Conservation (phyloP, 495 filamentous ascomycete genomes). For the Penicillium coffeae region DNA sequence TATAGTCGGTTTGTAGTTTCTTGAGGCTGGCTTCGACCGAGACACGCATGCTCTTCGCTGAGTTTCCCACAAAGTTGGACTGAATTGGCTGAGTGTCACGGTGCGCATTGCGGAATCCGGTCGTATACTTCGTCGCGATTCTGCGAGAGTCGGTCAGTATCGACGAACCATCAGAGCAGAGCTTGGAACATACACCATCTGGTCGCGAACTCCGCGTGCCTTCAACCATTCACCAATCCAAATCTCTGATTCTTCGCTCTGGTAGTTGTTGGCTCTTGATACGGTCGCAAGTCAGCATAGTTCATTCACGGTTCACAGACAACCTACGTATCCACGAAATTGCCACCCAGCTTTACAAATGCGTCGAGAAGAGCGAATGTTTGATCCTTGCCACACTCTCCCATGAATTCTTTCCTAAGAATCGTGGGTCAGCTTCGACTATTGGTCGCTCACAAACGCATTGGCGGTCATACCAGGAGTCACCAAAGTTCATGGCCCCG, state of each 20-base stretch:
- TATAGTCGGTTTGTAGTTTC: conserved; percentile 63
- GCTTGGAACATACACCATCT: conserved; percentile 45
- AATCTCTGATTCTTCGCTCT: conserved; percentile 58
- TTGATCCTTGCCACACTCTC: conserved; percentile 52
- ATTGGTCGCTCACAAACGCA: too few species aligned
- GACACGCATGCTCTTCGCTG: conserved; percentile 51
- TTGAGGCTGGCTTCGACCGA: conserved; percentile 51
- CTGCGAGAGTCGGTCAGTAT: background rate
- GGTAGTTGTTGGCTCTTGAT: conserved; percentile 52
- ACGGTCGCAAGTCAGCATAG: background rate
- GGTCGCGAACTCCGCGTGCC: conserved; percentile 46
- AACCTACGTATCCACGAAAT: conserved; percentile 61
- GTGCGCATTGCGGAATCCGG: conserved; percentile 13
- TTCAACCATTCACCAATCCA: conserved; percentile 76
- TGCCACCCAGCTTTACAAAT: conserved; percentile 59
- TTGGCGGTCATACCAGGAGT: conserved; percentile 23
- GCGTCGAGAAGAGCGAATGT: conserved; percentile 57
- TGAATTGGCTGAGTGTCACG: conserved; percentile 29
- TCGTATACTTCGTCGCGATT: conserved; percentile 69
- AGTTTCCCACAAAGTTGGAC: conserved; percentile 57
- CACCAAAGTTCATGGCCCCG: conserved; percentile 60
- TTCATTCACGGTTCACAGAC: background rate
- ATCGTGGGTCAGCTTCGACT: too few species aligned
- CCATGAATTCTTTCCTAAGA: conserved; percentile 43
- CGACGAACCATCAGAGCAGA: background rate